Conservation (phyloP, 2,329 filamentous ascomycete species). For the Cercospora sp. region DNA sequence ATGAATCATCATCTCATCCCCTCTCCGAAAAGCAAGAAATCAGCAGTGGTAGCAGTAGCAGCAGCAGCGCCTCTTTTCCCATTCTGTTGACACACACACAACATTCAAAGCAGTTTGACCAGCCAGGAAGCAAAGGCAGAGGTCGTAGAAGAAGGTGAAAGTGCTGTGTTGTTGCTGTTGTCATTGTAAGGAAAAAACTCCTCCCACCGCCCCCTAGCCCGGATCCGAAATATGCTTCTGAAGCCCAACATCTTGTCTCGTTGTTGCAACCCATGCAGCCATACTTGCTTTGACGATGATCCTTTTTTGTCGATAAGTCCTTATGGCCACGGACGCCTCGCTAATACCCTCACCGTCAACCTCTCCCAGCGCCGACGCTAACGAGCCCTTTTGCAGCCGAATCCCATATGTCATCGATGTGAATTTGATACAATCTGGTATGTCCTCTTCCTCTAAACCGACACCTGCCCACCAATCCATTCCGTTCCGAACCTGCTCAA, state of each 20-base stretch:
- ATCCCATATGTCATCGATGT: slow-evolving; percentile 33
- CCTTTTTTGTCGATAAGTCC: slow-evolving; percentile 11
- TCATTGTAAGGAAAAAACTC: slow-evolving; percentile 1
- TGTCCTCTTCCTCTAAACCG: slow-evolving; percentile 6
- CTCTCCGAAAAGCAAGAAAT: slow-evolving; percentile 2
- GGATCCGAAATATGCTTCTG: slow-evolving; percentile 4
- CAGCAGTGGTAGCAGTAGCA: neutral
- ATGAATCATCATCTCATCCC: neutral
- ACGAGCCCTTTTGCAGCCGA: slow-evolving; percentile 30
- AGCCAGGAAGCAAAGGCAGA: neutral
- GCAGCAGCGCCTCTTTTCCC: neutral
- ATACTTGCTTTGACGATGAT: slow-evolving; percentile 25
- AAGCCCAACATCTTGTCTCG: neutral
- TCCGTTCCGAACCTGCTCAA: neutral
- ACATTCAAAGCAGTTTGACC: neutral
- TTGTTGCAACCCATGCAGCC: slow-evolving; percentile 16
- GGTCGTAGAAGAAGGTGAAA: neutral
- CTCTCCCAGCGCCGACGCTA: slow-evolving; percentile 31
- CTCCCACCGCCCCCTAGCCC: neutral
- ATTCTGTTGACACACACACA: neutral
- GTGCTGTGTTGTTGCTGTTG: neutral
- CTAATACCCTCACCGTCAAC: slow-evolving; percentile 31
- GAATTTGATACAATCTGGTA: slow-evolving; percentile 29
- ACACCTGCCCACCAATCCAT: neutral
- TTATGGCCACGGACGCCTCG: slow-evolving; percentile 28